Evolutionary conservation across 371 early-diverging fungal species (phyloP).

Genomic region (Syncephalastrum sp.): DNA sequence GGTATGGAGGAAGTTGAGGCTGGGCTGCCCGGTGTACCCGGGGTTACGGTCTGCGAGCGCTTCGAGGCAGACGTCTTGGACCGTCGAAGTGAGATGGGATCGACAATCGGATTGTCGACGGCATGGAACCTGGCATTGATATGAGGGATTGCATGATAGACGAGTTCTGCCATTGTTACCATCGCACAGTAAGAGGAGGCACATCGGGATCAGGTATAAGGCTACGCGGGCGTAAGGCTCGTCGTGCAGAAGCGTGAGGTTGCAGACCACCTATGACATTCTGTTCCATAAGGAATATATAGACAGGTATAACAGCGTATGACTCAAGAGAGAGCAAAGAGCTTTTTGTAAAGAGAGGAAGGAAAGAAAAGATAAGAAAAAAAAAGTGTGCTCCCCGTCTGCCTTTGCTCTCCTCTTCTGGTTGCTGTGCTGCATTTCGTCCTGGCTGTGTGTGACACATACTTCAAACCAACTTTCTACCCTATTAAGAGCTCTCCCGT

Average conservation of each 20-base stretch:
- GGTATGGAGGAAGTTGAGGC: conserved; percentile 2
- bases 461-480: too few relatives aligned
- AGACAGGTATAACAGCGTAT: too few relatives aligned
- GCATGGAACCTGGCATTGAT: conserved; percentile 20
- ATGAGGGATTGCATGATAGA: background rate
- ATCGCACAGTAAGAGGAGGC: conserved; percentile 17
- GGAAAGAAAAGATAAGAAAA: too few relatives aligned
- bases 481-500: too few relatives aligned
- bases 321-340: too few relatives aligned
- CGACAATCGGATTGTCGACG: conserved; percentile 20
- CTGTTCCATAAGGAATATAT: too few relatives aligned
- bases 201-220: conserved; percentile 24
- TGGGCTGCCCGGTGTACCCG: background rate
- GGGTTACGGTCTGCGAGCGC: background rate
- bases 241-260: conserved; percentile 4
- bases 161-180: conserved; percentile 10
- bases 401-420: too few relatives aligned
- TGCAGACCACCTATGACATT: too few relatives aligned
- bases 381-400: too few relatives aligned
- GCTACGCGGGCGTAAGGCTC: conserved; percentile 16
- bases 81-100: conserved; percentile 21
- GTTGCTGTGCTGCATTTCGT: too few relatives aligned
- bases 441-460: too few relatives aligned
- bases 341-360: too few relatives aligned
- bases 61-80: conserved; percentile 6